A percentile compares a stretch with the other conserved stretches of the same genome.
Conservation (phyloP, 331 rosid species). For the Acacia concinna region DNA sequence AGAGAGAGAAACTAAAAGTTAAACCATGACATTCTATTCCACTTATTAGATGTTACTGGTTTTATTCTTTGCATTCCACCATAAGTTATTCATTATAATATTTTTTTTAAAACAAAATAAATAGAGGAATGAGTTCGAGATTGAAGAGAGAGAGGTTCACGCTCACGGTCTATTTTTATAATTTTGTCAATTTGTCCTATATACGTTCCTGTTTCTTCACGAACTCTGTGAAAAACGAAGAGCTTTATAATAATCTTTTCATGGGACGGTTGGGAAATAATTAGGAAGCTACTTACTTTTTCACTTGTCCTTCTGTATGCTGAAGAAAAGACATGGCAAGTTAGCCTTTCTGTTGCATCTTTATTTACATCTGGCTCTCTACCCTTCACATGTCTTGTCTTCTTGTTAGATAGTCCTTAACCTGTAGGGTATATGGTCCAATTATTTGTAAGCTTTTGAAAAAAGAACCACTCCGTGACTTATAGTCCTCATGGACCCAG, state of each 20-base stretch:
- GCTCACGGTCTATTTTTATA: slow-evolving; percentile 40
- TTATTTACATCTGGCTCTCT: background rate
- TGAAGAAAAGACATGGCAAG: slow-evolving; percentile 31
- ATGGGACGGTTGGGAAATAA: background rate
- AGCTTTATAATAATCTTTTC: background rate
- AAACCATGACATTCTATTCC: slow-evolving; percentile 17
- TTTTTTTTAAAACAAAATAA: background rate
- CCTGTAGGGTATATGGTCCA: background rate
- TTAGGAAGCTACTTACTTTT: slow-evolving; percentile 5
- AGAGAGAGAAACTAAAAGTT: slow-evolving; percentile 1
- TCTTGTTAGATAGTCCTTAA: background rate
- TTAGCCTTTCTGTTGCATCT: slow-evolving; percentile 18
- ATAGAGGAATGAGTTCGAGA: background rate
- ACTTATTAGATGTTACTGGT: slow-evolving; percentile 9
- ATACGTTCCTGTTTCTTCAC: slow-evolving; percentile 21
- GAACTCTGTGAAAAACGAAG: slow-evolving; percentile 20
- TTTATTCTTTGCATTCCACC: slow-evolving; percentile 38
- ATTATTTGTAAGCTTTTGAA: background rate
- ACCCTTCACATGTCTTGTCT: slow-evolving; percentile 26
- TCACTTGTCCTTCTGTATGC: slow-evolving; percentile 20
- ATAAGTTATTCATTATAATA: background rate
- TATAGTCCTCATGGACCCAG: too few species aligned
- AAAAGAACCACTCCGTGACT: background rate
- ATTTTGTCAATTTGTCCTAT: slow-evolving; percentile 25
- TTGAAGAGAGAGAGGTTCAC: background rate